Conservation (phyloP, 2,329 filamentous ascomycete species). For the Fusarium begoniae region DNA sequence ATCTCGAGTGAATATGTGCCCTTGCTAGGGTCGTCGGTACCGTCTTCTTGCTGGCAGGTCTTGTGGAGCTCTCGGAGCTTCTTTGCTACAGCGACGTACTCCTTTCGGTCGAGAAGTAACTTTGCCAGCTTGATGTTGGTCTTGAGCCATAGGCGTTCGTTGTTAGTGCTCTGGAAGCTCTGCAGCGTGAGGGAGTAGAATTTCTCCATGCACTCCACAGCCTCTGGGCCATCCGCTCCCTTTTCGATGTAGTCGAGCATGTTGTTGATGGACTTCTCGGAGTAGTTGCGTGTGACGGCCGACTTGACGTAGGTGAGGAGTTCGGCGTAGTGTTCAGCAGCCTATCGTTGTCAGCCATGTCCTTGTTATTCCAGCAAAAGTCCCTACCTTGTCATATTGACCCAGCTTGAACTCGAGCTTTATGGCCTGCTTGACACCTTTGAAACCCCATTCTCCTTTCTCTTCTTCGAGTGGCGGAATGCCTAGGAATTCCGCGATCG, state of each 20-base stretch:
- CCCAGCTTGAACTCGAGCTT: slow-evolving; percentile 95
- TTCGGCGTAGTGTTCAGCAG: slow-evolving; percentile 90
- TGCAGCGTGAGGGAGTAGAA: slow-evolving; percentile 94
- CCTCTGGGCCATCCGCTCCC: slow-evolving; percentile 73
- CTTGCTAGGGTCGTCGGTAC: slow-evolving; percentile 90
- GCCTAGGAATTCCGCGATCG: slow-evolving; percentile 90
- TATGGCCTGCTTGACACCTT: slow-evolving; percentile 96
- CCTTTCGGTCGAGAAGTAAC: slow-evolving; percentile 89
- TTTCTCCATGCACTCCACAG: slow-evolving; percentile 84
- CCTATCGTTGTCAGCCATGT: slow-evolving; percentile 61
- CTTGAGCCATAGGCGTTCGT: slow-evolving; percentile 96
- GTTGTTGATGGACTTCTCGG: slow-evolving; percentile 99
- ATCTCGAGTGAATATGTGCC: slow-evolving; percentile 96
- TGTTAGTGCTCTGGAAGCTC: slow-evolving; percentile 97
- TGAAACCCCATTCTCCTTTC: slow-evolving; percentile 99
- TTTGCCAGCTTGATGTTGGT: slow-evolving; percentile 97
- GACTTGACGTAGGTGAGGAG: slow-evolving; percentile 97
- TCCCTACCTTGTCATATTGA: slow-evolving; percentile 80
- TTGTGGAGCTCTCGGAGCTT: slow-evolving; percentile 90
- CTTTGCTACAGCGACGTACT: slow-evolving; percentile 81
- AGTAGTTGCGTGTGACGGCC: slow-evolving; percentile 96
- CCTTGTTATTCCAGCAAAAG: not conserved
- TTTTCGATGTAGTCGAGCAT: slow-evolving; percentile 99
- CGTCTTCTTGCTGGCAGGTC: slow-evolving; percentile 87
- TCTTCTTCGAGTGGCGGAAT: slow-evolving; percentile 85